Conservation (phyloP, 2,329 filamentous ascomycete species). For the Proliferodiscus dingleyae region DNA sequence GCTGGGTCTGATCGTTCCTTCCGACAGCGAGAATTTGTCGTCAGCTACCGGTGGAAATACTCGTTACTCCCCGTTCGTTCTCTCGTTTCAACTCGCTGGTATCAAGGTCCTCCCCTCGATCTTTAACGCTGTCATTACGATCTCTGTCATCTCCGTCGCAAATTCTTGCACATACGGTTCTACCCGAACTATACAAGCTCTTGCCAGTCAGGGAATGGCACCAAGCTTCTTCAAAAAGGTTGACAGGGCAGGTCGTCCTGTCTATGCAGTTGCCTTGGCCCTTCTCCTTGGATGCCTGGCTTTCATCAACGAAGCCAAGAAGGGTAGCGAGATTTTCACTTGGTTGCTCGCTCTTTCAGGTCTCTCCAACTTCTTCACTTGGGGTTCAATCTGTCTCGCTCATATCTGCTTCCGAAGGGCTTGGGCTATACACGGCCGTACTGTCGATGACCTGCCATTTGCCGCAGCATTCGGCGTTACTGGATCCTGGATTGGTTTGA, state of each 20-base stretch:
- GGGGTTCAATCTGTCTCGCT: conserved; percentile 62
- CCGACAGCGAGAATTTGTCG: conserved; percentile 58
- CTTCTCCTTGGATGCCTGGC: conserved; percentile 54
- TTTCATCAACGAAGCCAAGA: conserved; percentile 47
- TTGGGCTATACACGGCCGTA: conserved; percentile 57
- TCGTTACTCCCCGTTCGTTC: conserved; percentile 80
- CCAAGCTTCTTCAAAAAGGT: conserved; percentile 73
- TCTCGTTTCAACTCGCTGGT: conserved; percentile 79
- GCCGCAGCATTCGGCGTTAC: conserved; percentile 48
- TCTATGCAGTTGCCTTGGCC: conserved; percentile 49
- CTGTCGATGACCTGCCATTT: conserved; percentile 45
- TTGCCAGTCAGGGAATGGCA: conserved; percentile 82
- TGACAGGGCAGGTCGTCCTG: conserved; percentile 72
- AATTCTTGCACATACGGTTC: conserved; percentile 91
- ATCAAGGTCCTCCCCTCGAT: conserved; percentile 78
- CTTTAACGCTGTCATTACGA: conserved; percentile 90
- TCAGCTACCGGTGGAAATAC: conserved; percentile 55
- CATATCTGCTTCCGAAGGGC: conserved; percentile 62
- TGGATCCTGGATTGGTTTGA: conserved; percentile 65
- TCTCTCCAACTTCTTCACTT: conserved; percentile 69
- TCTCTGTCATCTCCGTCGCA: conserved; percentile 84
- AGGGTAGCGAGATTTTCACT: conserved; percentile 46
- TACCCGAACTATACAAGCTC: conserved; percentile 80
- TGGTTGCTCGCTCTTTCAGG: conserved; percentile 69
- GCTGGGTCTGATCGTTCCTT: conserved; percentile 78